Percentiles rank a stretch among this genome's conserved stretches.
Conservation (phyloP, 2,329 filamentous ascomycete species). For the Byssothecium circinans region DNA sequence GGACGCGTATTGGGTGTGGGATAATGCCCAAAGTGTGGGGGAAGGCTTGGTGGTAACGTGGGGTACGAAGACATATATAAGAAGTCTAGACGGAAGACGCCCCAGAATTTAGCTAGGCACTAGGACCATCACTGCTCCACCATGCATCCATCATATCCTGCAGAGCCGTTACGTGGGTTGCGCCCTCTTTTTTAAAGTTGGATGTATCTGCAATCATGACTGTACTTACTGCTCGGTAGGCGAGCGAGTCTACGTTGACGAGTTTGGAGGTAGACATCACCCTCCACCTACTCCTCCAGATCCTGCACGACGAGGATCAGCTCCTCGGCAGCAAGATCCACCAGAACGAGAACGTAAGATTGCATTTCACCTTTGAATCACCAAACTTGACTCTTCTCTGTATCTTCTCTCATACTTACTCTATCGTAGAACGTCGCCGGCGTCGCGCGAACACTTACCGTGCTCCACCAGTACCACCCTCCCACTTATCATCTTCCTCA, state of each 20-base stretch:
- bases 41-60: not conserved
- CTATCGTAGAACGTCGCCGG: constrained; percentile 1
- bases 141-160: constrained; percentile 5
- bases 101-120: not conserved
- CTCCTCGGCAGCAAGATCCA: constrained; percentile 6
- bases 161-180: constrained; percentile 4
- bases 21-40: not conserved
- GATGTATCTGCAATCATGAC: not conserved
- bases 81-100: not conserved
- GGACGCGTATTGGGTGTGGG: too few relatives aligned
- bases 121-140: not conserved
- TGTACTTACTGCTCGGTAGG: constrained; percentile 1
- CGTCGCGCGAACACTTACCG: constrained; percentile 7
- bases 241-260: constrained; percentile 13
- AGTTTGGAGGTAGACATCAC: constrained; percentile 10
- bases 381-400: not conserved
- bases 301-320: not conserved
- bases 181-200: not conserved
- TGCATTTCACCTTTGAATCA: not conserved
- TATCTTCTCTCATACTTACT: not conserved
- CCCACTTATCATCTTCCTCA: constrained; percentile 4
- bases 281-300: constrained; percentile 5
- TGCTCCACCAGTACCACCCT: not conserved
- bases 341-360: constrained; percentile 1
- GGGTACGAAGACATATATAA: not conserved